phyloP scores from a whole-genome alignment of 1,284 basidiomycete genomes.

The Ceratobasidium theobromae region DNA sequence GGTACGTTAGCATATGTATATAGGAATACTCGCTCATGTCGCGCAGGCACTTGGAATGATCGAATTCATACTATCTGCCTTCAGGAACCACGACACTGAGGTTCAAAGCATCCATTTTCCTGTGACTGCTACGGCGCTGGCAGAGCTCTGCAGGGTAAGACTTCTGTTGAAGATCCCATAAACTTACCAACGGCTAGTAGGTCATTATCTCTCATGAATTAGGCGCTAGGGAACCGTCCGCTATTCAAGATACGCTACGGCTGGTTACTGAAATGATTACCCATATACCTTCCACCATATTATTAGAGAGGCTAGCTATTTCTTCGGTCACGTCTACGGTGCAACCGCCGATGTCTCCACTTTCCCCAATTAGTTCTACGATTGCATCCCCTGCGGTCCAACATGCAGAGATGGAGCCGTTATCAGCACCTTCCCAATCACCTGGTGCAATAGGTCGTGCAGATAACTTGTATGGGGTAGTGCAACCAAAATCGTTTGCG shows the following conservation, averaged over 20 bases:
- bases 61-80: constrained; percentile 68
- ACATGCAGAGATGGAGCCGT: neutral
- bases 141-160: constrained; percentile 1
- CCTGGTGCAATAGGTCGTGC: constrained; percentile 13
- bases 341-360: constrained; percentile 7
- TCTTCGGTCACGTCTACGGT: neutral
- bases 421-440: neutral
- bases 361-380: neutral
- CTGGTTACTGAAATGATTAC: constrained; percentile 57
- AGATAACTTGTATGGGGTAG: constrained; percentile 14
- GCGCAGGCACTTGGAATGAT: constrained; percentile 63
- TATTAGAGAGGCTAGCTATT: constrained; percentile 18
- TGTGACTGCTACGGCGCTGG: constrained; percentile 57
- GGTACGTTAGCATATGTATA: constrained; percentile 44
- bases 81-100: constrained; percentile 79
- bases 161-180: neutral
- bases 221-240: neutral
- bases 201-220: neutral
- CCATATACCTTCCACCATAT: constrained; percentile 48
- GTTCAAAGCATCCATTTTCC: constrained; percentile 79
- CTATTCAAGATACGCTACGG: constrained; percentile 50
- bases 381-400: neutral
- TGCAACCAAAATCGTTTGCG: neutral
- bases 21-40: neutral
- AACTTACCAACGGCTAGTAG: neutral